Evolutionary conservation across 257 asterid species (phyloP).

Genomic region (Fraxinus excelsior): DNA sequence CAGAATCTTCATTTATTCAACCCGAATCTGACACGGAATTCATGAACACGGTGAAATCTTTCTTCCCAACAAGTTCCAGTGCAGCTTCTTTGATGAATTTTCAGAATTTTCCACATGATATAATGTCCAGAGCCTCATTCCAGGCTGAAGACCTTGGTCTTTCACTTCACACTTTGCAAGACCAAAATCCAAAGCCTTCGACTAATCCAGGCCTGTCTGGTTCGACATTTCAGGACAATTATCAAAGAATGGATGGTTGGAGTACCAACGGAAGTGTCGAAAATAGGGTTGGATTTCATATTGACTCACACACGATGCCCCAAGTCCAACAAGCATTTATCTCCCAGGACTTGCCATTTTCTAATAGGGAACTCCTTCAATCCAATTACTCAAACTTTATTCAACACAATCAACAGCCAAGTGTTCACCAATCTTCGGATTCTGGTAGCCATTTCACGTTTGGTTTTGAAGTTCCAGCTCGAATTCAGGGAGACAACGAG

Average conservation of each 20-base stretch:
- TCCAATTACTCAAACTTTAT: slow-evolving; percentile 35
- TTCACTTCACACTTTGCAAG: slow-evolving; percentile 43
- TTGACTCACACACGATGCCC: slow-evolving; percentile 24
- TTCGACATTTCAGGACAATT: slow-evolving; percentile 33
- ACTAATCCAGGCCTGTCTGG: slow-evolving; percentile 24
- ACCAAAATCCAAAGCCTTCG: slow-evolving; percentile 20
- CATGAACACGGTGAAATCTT: slow-evolving; percentile 31
- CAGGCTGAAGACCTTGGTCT: slow-evolving; percentile 48
- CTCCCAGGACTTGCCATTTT: slow-evolving; percentile 31
- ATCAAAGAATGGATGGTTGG: slow-evolving; percentile 35
- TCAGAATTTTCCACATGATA: slow-evolving; percentile 17
- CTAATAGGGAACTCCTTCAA: slow-evolving; percentile 54
- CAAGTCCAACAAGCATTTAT: slow-evolving; percentile 23
- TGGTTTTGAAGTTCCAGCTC: slow-evolving; percentile 49
- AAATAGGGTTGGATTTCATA: slow-evolving; percentile 34
- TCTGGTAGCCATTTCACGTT: slow-evolving; percentile 38
- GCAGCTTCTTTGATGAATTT: slow-evolving; percentile 26
- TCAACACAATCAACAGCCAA: slow-evolving; percentile 20
- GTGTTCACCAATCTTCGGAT: slow-evolving; percentile 29
- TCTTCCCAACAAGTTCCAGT: slow-evolving; percentile 29
- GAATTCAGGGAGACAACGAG: slow-evolving; percentile 50
- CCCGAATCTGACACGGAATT: slow-evolving; percentile 17
- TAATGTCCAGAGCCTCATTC: slow-evolving; percentile 25
- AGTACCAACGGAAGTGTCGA: slow-evolving; percentile 10
- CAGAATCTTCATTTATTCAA: slow-evolving; percentile 5